Evolutionary conservation across 2,329 filamentous ascomycete genomes (phyloP), one percentile per base, ranked within the genome.

Genomic region (Fusarium sp.): DNA sequence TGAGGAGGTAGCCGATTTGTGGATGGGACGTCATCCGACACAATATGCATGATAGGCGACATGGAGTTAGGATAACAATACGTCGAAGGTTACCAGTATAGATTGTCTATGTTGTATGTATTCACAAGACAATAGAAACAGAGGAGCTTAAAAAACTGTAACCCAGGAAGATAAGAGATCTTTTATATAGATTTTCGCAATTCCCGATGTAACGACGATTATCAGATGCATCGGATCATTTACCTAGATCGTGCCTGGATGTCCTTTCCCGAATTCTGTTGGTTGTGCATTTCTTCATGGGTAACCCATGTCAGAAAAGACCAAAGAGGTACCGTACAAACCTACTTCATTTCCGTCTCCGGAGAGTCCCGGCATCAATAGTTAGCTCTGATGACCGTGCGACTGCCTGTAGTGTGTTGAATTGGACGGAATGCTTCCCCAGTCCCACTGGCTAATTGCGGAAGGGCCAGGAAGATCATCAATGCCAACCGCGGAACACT

Each of bases 121-220:
- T 32, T 32, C 7, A 8, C 14, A 16, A 32, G 30, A 32, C 7
- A 32, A 5, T 16, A 4, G 30, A 16, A 32, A 32, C 30, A 32
- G 30, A 37, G 5, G 34, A 37, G 5, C 34, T n/a, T 11, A 5
- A 11, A 11, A 4, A 37, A 4, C 18, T 11, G 9, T 11, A 11
- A n/a, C 5, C 34, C 16, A 18, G 3, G 5, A n/a, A 20, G n/a
- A 16, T 23, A n/a, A n/a, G 2, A 21, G 16, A 7, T 12, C 18
- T 7, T 7, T 1, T 1, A 37, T 12, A 7, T 4, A n/a, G 1
- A 10, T 5, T 6, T 3, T 6, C 9, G 9, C 14, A 18, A 34
- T 50, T 14, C 11, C 28, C 16, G 47, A 7, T 9, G 21, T 10
- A 21, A 21, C 23, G 23, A 16, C 7, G 20, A n/a, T 23, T 9